A percentile compares a stretch with the other conserved stretches of the same genome.
Evolutionary conservation across 148 eudicot species (phyloP).

Genomic region (Arctostaphylos glauca): DNA sequence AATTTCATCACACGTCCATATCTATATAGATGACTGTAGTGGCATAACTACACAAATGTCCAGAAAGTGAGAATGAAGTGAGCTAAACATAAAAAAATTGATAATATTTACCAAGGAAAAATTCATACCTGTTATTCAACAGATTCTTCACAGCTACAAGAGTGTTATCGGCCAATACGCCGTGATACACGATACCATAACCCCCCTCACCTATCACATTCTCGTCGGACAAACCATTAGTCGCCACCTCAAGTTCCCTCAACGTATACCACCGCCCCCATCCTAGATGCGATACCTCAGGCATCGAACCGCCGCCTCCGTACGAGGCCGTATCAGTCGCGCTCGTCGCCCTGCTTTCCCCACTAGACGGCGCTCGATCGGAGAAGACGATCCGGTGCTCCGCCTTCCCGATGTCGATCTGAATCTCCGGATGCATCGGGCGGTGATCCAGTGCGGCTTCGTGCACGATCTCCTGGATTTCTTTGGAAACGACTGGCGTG

Average conservation of each 20-base stretch:
- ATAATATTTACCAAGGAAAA: not conserved
- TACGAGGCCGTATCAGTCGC: conserved; percentile 44
- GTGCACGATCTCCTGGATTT: conserved; percentile 66
- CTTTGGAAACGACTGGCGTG: conserved; percentile 64
- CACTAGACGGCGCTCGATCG: conserved; percentile 80
- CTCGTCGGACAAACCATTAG: conserved; percentile 66
- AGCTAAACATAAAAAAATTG: not conserved
- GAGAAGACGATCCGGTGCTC: conserved; percentile 90
- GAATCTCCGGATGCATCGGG: conserved; percentile 54
- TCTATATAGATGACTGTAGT: too few species aligned
- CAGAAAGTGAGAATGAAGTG: not conserved
- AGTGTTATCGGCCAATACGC: conserved; percentile 70
- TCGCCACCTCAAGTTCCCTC: conserved; percentile 82
- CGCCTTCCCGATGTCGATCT: conserved; percentile 83
- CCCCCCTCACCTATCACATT: conserved; percentile 99
- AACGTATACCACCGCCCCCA: conserved; percentile 98
- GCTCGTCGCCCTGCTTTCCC: conserved; percentile 68
- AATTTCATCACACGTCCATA: not conserved
- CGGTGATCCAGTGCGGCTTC: conserved; percentile 24
- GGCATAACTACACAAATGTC: too few species aligned
- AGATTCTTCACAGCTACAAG: conserved; percentile 80
- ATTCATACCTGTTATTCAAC: conserved; percentile 70
- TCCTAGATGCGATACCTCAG: conserved; percentile 90
- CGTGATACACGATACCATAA: conserved; percentile 89
- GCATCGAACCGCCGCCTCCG: conserved; percentile 46